phyloP scores from a whole-genome alignment of 1,284 basidiomycete genomes.

The Lentinula novae-zelandiae region DNA sequence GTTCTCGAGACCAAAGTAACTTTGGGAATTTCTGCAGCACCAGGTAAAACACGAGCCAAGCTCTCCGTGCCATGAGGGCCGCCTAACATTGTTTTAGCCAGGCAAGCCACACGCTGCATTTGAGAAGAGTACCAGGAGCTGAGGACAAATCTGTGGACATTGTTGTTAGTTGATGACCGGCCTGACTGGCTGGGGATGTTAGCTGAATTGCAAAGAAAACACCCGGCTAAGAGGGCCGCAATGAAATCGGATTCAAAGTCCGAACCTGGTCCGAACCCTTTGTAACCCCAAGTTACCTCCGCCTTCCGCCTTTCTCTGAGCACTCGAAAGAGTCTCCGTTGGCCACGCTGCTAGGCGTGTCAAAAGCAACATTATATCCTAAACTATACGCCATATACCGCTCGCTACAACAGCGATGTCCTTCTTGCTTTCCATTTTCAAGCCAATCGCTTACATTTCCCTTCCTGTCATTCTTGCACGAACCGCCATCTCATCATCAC shows the following conservation, averaged over 20 bases:
- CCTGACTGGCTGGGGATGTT: neutral
- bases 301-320: neutral
- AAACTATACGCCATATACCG: constrained; percentile 22
- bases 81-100: constrained; percentile 2
- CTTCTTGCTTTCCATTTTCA: constrained; percentile 53
- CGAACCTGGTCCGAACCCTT: neutral
- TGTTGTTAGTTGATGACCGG: no score
- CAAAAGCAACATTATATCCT: neutral
- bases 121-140: constrained; percentile 5
- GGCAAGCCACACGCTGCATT: neutral
- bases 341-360: constrained; percentile 10
- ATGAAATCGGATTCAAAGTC: neutral
- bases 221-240: neutral
- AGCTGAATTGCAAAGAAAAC: neutral
- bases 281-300: neutral
- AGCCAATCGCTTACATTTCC: constrained; percentile 70
- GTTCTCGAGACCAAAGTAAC: neutral
- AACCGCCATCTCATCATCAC: constrained; percentile 50
- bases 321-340: constrained; percentile 2
- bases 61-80: neutral
- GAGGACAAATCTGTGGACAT: neutral
- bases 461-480: constrained; percentile 63
- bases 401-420: constrained; percentile 57
- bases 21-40: neutral
- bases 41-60: neutral